Base-by-base conservation (phyloP, 1,139 yeast genomes). In the Lodderomyces orthopsilosis region DNA sequence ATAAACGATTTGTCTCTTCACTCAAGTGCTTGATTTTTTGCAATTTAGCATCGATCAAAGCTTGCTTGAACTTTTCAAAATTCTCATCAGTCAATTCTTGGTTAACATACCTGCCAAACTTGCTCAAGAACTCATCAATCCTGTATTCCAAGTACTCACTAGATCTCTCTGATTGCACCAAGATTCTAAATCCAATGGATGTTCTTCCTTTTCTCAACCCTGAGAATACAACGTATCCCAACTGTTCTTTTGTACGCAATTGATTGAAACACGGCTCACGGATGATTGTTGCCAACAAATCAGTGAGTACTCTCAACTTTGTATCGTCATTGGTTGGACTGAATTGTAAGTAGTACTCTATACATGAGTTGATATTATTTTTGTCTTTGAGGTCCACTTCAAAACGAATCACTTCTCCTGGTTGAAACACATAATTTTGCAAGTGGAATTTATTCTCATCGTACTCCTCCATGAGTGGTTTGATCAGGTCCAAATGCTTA, bases 201-300 rank as follows among this genome's bases (percentile, higher is more conserved):
- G 94, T 85, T 57, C 95, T 77, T 1, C 88, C 78, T 45, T 75
- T 72, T 49, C 84, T 70, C 27, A 77, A 65, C 1, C 95, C 87
- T 32, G 94, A 83, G 59, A 88, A 89, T 0, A 93, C 98, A 47
- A 93, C 90, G 57, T 83, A 83, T 0, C 87, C 89, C 40, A 84
- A 61, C 51, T 93, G 98, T 63, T 93, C 98, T 55, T 88, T 84
- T 3, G 98, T 93, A 62, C 98, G 77, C 45, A 93, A 74, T 51
- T 86, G 88, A 59, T 88, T 84, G 62, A 93, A 93, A 43, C 91
- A 86, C 1, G 97, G 97, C 59, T 91, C 98, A 49, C 78, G 80
- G 40, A 85, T 70, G 48, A 90, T 74, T 44, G 87, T 90, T 0
- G 85, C 77, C 40, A 89, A 63, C 42, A 93, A 65, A 41, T 85